A percentile compares a stretch with the other conserved stretches of the same genome.
Evolutionary conservation across 2,329 filamentous ascomycete genomes (phyloP).

Genomic region (Aquanectria penicillioides): DNA sequence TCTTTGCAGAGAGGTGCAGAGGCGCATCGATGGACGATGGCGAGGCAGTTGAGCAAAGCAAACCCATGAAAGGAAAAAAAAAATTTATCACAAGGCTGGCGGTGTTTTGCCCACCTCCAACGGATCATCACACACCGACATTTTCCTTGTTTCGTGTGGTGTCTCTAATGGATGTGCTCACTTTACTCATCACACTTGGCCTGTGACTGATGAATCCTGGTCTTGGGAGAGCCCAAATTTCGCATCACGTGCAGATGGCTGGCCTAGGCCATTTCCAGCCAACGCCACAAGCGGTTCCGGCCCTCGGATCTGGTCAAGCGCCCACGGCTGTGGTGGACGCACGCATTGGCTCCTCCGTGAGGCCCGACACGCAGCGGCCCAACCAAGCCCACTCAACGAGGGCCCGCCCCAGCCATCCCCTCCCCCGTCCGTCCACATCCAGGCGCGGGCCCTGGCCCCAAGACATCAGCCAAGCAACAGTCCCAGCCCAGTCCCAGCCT

Average conservation of each 20-base stretch:
- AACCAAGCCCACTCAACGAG: conserved; percentile 19
- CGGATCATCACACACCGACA: conserved; percentile 38
- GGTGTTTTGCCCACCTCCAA: conserved; percentile 24
- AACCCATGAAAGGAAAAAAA: conserved; percentile 13
- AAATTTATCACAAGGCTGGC: conserved; percentile 33
- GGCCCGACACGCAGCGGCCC: conserved; percentile 25
- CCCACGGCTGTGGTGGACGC: too few species aligned
- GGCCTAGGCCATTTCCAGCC: too few species aligned
- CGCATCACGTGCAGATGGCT: conserved; percentile 30
- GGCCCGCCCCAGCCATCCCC: conserved; percentile 6
- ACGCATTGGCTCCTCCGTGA: conserved; percentile 15
- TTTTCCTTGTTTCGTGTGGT: conserved; percentile 35
- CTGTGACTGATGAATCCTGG: conserved; percentile 19
- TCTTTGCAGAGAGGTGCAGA: conserved; percentile 19
- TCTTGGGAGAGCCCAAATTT: conserved; percentile 27
- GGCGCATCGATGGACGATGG: background rate
- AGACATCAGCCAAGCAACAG: background rate
- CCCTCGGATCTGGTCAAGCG: conserved; percentile 21
- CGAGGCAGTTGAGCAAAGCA: background rate
- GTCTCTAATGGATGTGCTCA: conserved; percentile 25
- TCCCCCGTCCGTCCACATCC: too few species aligned
- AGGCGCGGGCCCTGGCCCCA: too few species aligned
- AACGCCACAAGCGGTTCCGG: conserved; percentile 29
- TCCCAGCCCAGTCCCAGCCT: conserved; percentile 9
- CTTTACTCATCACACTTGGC: background rate